Base-by-base conservation (phyloP, 2,329 filamentous ascomycete genomes). In the Mycosphaerella sp. region DNA sequence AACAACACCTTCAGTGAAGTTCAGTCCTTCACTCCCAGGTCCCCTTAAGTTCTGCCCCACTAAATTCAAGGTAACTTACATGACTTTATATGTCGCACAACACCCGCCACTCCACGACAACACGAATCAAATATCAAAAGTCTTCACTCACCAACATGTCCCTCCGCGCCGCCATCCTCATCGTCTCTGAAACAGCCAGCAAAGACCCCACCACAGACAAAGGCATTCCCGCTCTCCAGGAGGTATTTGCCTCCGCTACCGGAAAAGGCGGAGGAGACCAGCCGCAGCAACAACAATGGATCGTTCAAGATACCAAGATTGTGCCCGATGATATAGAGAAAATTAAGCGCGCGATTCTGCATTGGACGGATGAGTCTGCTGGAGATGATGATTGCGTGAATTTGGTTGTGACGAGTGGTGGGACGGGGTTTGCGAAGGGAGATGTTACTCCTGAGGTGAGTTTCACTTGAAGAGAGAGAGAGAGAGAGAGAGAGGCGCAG, bases 171-270 rank as follows among this genome's bases (percentile, higher is more conserved):
- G 88, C 86, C 6, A 84, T 98, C 46, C 78, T 98, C 51, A 80
- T 97, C 61, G 80, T 98, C 39, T 97, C 93, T 1, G 95, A 95
- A 48, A 98, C 93, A 5, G 93, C 91, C 5, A 83, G 85, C 7
- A 78, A 82, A 62, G 86, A 95, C 69, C 81, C 89, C 0, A 83
- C 86, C 3, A 84, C 88, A 1, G 93, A 98, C 72, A 82, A 82
- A 58, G 85, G 88, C 7, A 82, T 82, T 5, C 76, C 78, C 1
- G 76, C 81, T 8, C 78, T 98, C 4, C 78, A 81, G 45, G 76
- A 85, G 49, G 83, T 89, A 11, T 85, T 98, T 60, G 74, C 78
- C 26, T 29, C 26, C 6, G 26, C 26, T 7, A 7, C 26, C 26
- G 26, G 26, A 29, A 29, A 29, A 4, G 26, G 26, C 26, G 86